Base-by-base conservation (phyloP, 2,329 filamentous ascomycete species). In the Monosporascus sp. region DNA sequence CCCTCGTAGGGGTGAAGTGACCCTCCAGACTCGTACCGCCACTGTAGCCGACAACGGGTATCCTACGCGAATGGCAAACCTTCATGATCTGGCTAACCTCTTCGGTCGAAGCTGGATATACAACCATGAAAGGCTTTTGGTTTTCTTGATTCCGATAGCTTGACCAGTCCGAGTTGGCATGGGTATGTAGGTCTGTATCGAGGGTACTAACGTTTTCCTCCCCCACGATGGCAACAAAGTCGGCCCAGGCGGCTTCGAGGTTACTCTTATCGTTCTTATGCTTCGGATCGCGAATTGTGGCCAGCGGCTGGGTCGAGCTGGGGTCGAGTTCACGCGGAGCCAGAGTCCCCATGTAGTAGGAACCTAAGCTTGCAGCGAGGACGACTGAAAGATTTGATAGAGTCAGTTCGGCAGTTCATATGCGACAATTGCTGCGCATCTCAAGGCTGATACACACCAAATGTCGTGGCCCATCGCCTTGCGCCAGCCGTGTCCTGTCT, bases 11-110 rank as follows among this genome's bases (percentile, higher is more conserved):
- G 1, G 87, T 82, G 67, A 87, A 91, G 65, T 92, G 87, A 0
- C 89, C 89, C 67, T 93, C 89, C 31, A 93, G 71, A 63, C 86
- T 89, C 2, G 89, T 91, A 31, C 88, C 89, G 11, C 88, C 89
- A 31, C 83, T 88, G 67, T 89, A 91, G 2, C 83, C 82, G 2
- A 87, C 90, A 6, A 91, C 86, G 0, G 88, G 87, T 59, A 93
- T 88, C 51, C 79, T 74, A 40, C 88, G 75, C 60, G 75, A 71
- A 61, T 91, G 84, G 68, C 88, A 92, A 46, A 91, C 71, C 68
- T 88, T 89, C 84, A 90, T 90, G 54, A 92, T 82, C 41, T 77
- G 72, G 35, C 84, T 87, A 7, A 92, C 88, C 53, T 93, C 84
- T 56, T 88, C 82, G 1, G 89, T 93, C 24, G 77, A 83, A n/a